Conservation (phyloP, 176 grass and related monocot species). For the Rhynchospora pubera region DNA sequence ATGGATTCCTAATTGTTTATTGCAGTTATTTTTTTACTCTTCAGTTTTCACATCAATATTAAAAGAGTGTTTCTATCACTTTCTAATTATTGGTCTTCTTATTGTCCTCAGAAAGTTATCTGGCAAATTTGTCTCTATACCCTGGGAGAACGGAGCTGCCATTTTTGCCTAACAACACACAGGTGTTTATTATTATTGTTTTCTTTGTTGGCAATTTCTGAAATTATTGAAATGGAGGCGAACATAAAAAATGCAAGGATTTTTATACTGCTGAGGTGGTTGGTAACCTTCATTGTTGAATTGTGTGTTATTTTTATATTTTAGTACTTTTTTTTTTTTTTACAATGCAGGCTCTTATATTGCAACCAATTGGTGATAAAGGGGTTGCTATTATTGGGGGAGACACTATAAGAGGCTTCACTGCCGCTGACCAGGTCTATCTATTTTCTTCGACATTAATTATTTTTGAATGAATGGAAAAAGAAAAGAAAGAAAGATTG, state of each 20-base stretch:
- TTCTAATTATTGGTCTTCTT: neutral
- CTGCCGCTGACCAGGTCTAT: constrained; percentile 60
- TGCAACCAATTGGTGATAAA: constrained; percentile 74
- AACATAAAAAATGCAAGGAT: neutral
- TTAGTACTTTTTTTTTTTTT: neutral
- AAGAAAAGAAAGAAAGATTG: neutral
- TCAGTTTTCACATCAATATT: neutral
- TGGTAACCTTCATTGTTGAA: neutral
- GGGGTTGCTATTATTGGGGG: constrained; percentile 75
- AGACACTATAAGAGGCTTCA: constrained; percentile 84
- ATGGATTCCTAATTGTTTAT: neutral
- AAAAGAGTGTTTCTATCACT: neutral
- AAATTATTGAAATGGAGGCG: neutral
- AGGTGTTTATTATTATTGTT: constrained; percentile 39
- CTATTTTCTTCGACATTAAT: neutral
- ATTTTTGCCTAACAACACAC: constrained; percentile 77
- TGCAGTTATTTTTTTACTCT: neutral
- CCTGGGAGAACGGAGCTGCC: constrained; percentile 66
- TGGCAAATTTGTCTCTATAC: constrained; percentile 83
- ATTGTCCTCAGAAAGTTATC: constrained; percentile 64
- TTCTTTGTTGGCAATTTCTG: neutral
- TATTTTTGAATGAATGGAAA: too few species aligned
- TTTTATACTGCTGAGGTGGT: neutral
- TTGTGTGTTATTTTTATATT: neutral
- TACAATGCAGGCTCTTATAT: constrained; percentile 49